Base-by-base conservation (phyloP, 108 stramenopile species). In the Schizochytrium sp. region DNA sequence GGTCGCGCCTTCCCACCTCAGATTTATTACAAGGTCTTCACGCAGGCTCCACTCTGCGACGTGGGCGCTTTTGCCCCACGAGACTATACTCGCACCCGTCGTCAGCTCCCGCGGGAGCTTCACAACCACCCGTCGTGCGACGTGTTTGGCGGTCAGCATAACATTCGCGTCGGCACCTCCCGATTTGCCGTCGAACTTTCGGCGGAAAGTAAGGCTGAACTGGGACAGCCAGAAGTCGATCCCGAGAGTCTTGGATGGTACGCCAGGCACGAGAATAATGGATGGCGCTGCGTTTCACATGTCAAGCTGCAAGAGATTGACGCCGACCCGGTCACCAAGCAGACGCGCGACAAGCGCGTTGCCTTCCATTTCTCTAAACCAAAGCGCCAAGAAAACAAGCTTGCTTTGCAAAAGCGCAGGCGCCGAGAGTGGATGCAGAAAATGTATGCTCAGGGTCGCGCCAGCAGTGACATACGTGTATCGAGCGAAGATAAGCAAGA, bases 1-100 rank as follows among this genome's bases (percentile, higher is more conserved):
- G 93, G 94, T 0, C 44, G 57, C 57, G 88, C 71, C 29, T 94
- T 94, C 89, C 94, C 94, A 44, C 94, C 94, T 25, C 48, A 88
- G 51, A 88, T 94, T 5, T 94, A 92, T 91, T 94, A 93, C 91
- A 93, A 93, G 91, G 90, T 93, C 16, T 93, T 89, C 89, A 92
- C 93, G 6, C 91, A 92, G 21, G 72, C 53, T 44, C 91, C 94
- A 5, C 57, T 93, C 18, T 90, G 92, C 57, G 94, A 94, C 91
- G 91, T 94, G 14, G 91, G 92, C 47, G 55, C 94, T 47, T 94
- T 94, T 87, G 94, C 94, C 2, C 94, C 94, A 6, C 88, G 94
- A 18, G 60, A 91, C 23, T 94, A 94, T 90, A 44, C 44, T 47
- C 10, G 88, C 43, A n/a, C 18, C n/a, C 19, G 63, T 12, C 45